Base-by-base conservation (phyloP, 352 stramenopile species). In the Phytopythium vexans region DNA sequence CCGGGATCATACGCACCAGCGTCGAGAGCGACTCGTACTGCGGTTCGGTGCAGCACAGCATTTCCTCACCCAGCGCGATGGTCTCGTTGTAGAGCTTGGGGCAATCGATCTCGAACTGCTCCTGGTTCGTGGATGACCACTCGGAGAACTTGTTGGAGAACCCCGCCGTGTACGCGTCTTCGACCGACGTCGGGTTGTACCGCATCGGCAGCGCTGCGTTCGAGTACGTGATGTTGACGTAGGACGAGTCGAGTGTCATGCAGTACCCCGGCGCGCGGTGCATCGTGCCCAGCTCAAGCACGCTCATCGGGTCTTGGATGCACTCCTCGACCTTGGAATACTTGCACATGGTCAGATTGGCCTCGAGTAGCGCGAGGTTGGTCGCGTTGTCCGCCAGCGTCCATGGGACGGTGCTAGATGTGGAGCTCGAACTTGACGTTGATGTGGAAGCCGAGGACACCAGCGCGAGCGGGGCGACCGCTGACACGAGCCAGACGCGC, bases 101-200 rank as follows among this genome's bases (percentile, higher is more conserved):
- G 16, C 77, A 88, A 27, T 88, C 77, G 8, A 84, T 63, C 35
- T 88, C 31, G 48, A 88, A 88, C 43, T 80, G 71, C 38, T 76
- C 68, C 33, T 70, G 77, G 55, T 84, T 86, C 6, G 52, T 43
- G 37, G 64, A 58, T 8, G 61, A 70, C 77, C 77, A 88, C 55
- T 81, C 70, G 16, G 77, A 82, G 47, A 88, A 86, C 48, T 81
- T 79, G 58, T 86, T 88, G 40, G 60, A 62, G 40, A 81, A 77
- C 31, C 74, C 74, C 0, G 55, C 60, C 38, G 64, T 59, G 42
- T 82, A 71, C 4, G 74, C 77, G 46, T 71, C 70, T 49, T 79
- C 55, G 8, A 70, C 70, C 14, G 62, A 82, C 34, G 62, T 84
- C 8, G 77, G 77, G 16, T 70, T 62, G 57, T 88, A 88, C 21